Base-by-base conservation (phyloP, 148 eudicot genomes). In the Diospyros kaki region DNA sequence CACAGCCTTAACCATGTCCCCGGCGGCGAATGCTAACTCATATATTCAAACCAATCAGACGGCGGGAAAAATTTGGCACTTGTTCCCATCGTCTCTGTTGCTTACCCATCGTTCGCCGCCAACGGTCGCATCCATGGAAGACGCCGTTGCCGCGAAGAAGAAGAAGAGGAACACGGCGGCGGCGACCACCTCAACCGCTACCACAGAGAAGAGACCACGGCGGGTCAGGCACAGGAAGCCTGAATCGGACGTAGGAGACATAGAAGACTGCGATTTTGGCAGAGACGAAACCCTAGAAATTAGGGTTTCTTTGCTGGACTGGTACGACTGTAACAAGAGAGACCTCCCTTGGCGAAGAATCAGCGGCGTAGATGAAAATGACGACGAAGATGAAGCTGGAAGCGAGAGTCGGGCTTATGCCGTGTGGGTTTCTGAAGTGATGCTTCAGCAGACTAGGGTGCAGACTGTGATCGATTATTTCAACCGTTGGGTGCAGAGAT, bases 281-380 rank as follows among this genome's bases (percentile, higher is more conserved):
- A 70, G 64, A 50, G 74, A 87, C 2, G 88, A 92, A 84, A 73
- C 79, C 62, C 76, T 59, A 18, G 85, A 87, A 80, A 92, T 94
- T 80, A 90, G 97, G 93, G 88, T 73, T 7, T 85, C 81, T 9
- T 77, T 94, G 44, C 80, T 94, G 64, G 63, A 88, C 1, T 94
- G 98, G 97, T 94, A 94, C 84, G 98, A 94, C 82, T 39, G 38
- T 56, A 94, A 92, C 66, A 78, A 80, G 69, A 87, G 98, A 76
- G 97, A 92, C 79, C 87, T 94, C 13, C 98, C 98, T 2, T 94
- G 98, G 98, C 80, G 98, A 38, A 85, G 84, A 64, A 81, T 81
- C 68, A 79, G 78, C 68, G 55, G 59, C 46, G 51, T 48, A 6
- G 40, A 42, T 28, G 58, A 43, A 12, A 74, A 64, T 4, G 66